Conservation (phyloP, 164 flowering plant species). For the Macadamia integrifolia region DNA sequence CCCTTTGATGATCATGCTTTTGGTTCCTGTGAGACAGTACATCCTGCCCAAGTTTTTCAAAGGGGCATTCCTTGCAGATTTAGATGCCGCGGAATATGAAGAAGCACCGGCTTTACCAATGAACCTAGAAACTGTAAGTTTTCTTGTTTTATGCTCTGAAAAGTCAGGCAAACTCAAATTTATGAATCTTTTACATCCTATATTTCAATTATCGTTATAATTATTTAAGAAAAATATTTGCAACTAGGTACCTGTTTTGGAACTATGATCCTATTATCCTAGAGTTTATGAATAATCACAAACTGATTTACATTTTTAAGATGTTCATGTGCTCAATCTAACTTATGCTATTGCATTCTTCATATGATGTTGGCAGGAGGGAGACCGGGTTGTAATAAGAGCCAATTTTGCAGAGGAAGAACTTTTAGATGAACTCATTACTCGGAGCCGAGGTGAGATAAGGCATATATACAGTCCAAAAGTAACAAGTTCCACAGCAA, state of each 20-base stretch:
- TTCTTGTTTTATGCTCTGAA: neutral
- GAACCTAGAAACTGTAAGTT: conserved; percentile 54
- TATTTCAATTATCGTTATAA: neutral
- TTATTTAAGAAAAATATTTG: neutral
- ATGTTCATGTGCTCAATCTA: neutral
- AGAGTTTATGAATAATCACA: no score
- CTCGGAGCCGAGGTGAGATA: conserved; percentile 92
- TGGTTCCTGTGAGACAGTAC: conserved; percentile 95
- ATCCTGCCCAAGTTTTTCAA: conserved; percentile 85
- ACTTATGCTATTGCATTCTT: neutral
- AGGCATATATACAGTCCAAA: conserved; percentile 66
- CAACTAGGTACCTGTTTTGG: neutral
- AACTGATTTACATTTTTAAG: no score
- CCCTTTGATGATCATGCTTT: conserved; percentile 94
- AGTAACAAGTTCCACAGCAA: conserved; percentile 71
- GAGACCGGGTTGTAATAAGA: conserved; percentile 40
- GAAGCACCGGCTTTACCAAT: conserved; percentile 88
- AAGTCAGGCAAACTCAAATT: no score
- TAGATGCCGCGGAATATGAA: conserved; percentile 97
- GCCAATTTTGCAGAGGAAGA: conserved; percentile 52
- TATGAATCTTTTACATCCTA: no score
- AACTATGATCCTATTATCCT: no score
- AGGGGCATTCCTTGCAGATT: conserved; percentile 91
- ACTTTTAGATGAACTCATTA: conserved; percentile 72
- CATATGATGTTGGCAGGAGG: conserved; percentile 37